Conservation (phyloP, 352 stramenopile species). For the Pythium rishiriense region DNA sequence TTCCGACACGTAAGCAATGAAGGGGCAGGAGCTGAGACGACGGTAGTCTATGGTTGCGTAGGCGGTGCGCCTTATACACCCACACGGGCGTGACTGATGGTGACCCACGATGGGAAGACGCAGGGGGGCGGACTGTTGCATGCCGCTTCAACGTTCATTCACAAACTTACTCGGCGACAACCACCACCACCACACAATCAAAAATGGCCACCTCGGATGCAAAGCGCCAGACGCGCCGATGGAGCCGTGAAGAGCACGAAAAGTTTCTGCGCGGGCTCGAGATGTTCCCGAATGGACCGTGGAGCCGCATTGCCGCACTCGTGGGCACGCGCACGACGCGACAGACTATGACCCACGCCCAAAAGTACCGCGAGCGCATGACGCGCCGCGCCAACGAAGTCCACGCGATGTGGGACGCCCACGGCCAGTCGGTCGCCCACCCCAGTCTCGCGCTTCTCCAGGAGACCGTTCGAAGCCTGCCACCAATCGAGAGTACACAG, state of each 20-base stretch:
- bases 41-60: too few relatives aligned
- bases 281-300: conserved; percentile 77
- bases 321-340: conserved; percentile 69
- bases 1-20: too few relatives aligned
- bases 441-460: not conserved
- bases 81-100: not conserved
- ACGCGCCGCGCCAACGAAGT: conserved; percentile 31
- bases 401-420: not conserved
- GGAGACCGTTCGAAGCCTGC: not conserved
- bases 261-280: conserved; percentile 77
- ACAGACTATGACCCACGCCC: conserved; percentile 86
- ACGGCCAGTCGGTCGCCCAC: not conserved
- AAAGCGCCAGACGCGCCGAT: conserved; percentile 23
- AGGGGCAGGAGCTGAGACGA: too few relatives aligned
- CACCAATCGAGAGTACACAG: not conserved
- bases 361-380: conserved; percentile 85
- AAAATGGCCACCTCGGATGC: not conserved
- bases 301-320: conserved; percentile 67
- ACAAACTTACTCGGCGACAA: not conserved
- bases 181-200: not conserved
- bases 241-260: conserved; percentile 80
- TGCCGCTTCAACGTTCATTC: not conserved
- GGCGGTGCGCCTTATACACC: not conserved
- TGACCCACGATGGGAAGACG: not conserved
- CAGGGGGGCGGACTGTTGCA: not conserved